Conservation (phyloP, 2,329 filamentous ascomycete genomes). For the Penicillium vulpinum region DNA sequence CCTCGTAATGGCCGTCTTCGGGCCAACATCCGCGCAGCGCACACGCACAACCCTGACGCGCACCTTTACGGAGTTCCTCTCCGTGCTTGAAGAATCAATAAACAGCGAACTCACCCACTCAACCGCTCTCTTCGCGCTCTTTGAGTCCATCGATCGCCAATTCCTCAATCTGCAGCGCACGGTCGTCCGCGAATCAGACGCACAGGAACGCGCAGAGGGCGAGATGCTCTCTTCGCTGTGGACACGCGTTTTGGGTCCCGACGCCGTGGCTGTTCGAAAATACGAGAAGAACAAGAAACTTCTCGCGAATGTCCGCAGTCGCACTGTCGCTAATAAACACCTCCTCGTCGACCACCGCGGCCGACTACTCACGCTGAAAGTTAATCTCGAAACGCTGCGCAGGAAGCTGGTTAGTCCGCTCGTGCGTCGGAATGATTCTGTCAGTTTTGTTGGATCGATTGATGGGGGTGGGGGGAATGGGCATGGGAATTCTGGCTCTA, state of each 20-base stretch:
- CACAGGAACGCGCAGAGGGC: constrained; percentile 75
- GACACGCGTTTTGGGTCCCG: constrained; percentile 78
- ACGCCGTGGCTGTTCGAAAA: constrained; percentile 74
- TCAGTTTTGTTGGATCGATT: constrained; percentile 36
- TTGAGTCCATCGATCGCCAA: constrained; percentile 85
- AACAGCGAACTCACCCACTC: constrained; percentile 79
- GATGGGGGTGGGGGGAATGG: constrained; percentile 19
- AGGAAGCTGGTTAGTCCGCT: constrained; percentile 82
- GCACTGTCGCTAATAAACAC: constrained; percentile 83
- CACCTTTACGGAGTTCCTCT: constrained; percentile 84
- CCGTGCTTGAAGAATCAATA: constrained; percentile 85
- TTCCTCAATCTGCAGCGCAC: constrained; percentile 85
- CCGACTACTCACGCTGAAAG: constrained; percentile 78
- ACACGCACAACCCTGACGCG: constrained; percentile 78
- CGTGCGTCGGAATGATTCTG: constrained; percentile 65
- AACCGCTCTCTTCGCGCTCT: constrained; percentile 79
- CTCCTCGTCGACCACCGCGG: constrained; percentile 84
- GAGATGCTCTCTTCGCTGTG: constrained; percentile 83
- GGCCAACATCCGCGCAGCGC: constrained; percentile 75
- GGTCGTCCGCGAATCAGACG: constrained; percentile 78
- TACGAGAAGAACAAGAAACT: constrained; percentile 87
- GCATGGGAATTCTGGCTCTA: constrained; percentile 21
- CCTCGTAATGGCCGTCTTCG: constrained; percentile 72
- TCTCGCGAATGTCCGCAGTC: constrained; percentile 73
- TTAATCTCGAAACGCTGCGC: constrained; percentile 80